A percentile compares a stretch with the other conserved stretches of the same genome.
Conservation (phyloP, 2,329 filamentous ascomycete species). For the Leptographium lundbergii region DNA sequence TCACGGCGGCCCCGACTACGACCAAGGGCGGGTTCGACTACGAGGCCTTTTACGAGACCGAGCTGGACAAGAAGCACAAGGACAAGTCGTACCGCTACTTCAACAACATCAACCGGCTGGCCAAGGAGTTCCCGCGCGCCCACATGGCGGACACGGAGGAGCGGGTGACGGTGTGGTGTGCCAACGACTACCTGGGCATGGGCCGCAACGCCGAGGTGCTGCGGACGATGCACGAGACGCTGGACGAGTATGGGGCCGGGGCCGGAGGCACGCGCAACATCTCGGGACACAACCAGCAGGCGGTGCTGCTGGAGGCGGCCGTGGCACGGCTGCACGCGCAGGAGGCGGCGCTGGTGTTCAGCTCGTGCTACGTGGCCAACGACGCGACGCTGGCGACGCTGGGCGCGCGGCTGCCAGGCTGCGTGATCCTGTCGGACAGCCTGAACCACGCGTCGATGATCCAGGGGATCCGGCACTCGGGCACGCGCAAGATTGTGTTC, state of each 20-base stretch:
- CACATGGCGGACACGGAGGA: slow-evolving; percentile 79
- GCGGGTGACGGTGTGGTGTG: slow-evolving; percentile 94
- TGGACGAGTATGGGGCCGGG: slow-evolving; percentile 89
- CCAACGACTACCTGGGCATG: slow-evolving; percentile 98
- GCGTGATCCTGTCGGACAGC: slow-evolving; percentile 94
- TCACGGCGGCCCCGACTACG: not conserved
- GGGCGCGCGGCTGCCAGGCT: slow-evolving; percentile 92
- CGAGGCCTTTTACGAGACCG: slow-evolving; percentile 71
- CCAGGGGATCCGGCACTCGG: slow-evolving; percentile 93
- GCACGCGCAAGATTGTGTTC: slow-evolving; percentile 95
- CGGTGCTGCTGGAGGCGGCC: slow-evolving; percentile 68
- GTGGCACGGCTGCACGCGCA: slow-evolving; percentile 84
- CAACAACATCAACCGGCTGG: slow-evolving; percentile 99
- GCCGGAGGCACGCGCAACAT: slow-evolving; percentile 96
- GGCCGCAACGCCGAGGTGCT: slow-evolving; percentile 80
- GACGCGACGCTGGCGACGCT: slow-evolving; percentile 92
- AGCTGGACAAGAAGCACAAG: slow-evolving; percentile 97
- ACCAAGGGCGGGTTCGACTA: slow-evolving; percentile 58
- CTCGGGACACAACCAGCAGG: slow-evolving; percentile 93
- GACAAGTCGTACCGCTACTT: slow-evolving; percentile 99
- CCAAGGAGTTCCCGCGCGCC: slow-evolving; percentile 88
- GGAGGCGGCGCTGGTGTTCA: slow-evolving; percentile 86
- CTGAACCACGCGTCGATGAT: slow-evolving; percentile 99
- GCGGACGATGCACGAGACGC: slow-evolving; percentile 82
- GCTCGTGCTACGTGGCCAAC: slow-evolving; percentile 96